These are phyloP conservation scores for Bretschneidera sinensis DNA, from an alignment of 345 rosid species.

Conservation along the genomic window DNA sequence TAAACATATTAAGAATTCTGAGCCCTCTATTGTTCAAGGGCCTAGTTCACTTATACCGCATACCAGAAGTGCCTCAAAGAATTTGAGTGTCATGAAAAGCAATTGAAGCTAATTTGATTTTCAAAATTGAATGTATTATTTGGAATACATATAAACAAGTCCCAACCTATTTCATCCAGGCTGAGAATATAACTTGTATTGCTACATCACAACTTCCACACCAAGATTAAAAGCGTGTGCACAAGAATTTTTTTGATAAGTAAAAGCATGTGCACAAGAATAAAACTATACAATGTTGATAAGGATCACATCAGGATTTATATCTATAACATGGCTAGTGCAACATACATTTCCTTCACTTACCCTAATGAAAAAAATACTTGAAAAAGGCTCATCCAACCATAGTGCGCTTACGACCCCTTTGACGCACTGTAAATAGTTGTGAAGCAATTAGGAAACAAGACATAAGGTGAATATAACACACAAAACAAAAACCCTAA, in stretches of 20 bases:
- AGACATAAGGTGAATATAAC: background rate
- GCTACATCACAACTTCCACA: background rate
- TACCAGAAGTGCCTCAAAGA: background rate
- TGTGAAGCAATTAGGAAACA: constrained; percentile 13
- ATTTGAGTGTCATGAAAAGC: background rate
- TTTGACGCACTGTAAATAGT: constrained; percentile 60
- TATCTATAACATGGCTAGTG: background rate
- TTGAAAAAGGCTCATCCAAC: constrained; percentile 49
- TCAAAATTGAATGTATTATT: background rate
- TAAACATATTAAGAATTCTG: no score
- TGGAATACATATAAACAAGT: background rate
- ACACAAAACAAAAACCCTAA: constrained; percentile 5
- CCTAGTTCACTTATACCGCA: no score
- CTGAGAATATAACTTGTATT: background rate
- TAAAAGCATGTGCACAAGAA: background rate
- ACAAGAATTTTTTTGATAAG: no score
- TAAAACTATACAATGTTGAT: background rate
- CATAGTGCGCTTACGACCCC: constrained; percentile 96
- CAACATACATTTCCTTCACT: background rate
- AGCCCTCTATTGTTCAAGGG: no score
- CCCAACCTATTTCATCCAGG: background rate
- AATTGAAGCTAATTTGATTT: background rate
- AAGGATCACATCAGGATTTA: background rate
- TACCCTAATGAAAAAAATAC: background rate
- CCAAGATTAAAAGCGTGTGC: background rate